phyloP scores from a whole-genome alignment of 1,139 yeast genomes.

The Nakaseomyces kungkrabaensis region DNA sequence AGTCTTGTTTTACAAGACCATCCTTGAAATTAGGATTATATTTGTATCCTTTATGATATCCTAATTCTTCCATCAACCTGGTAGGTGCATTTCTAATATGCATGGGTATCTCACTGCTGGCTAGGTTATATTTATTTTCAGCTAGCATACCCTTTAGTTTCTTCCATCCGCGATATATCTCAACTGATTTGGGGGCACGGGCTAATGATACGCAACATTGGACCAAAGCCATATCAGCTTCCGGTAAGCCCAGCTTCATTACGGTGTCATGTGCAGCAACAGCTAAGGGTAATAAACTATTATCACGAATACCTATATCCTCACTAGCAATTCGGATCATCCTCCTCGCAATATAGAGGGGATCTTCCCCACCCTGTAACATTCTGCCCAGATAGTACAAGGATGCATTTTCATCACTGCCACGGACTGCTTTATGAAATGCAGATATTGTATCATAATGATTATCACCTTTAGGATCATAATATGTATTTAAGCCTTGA shows the following conservation, averaged over 20 bases:
- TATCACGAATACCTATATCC: conserved; percentile 78
- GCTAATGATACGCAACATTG: conserved; percentile 90
- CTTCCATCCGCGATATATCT: conserved; percentile 70
- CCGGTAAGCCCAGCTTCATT: conserved; percentile 94
- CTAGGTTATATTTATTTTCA: conserved; percentile 50
- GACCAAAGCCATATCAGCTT: conserved; percentile 80
- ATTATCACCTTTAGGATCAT: conserved; percentile 81
- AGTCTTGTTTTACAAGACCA: conserved; percentile 65
- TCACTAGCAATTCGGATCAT: conserved; percentile 91
- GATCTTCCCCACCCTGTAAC: conserved; percentile 91
- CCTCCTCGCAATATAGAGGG: conserved; percentile 79
- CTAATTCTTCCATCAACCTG: conserved; percentile 73
- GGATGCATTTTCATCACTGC: conserved; percentile 83
- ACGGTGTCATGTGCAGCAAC: conserved; percentile 78
- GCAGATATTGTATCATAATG: conserved; percentile 95
- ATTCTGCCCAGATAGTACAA: conserved; percentile 76
- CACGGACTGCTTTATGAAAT: conserved; percentile 83
- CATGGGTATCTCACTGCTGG: conserved; percentile 57
- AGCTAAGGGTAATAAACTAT: conserved; percentile 76
- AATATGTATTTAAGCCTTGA: conserved; percentile 40
- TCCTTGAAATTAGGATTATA: conserved; percentile 72
- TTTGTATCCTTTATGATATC: conserved; percentile 75
- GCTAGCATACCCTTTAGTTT: conserved; percentile 49
- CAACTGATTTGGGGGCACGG: conserved; percentile 74
- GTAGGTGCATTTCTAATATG: conserved; percentile 95